Percentiles rank a stretch among this genome's conserved stretches.
Evolutionary conservation across 306 rosid species (phyloP).

Genomic region (Vigna reflexopilosa): DNA sequence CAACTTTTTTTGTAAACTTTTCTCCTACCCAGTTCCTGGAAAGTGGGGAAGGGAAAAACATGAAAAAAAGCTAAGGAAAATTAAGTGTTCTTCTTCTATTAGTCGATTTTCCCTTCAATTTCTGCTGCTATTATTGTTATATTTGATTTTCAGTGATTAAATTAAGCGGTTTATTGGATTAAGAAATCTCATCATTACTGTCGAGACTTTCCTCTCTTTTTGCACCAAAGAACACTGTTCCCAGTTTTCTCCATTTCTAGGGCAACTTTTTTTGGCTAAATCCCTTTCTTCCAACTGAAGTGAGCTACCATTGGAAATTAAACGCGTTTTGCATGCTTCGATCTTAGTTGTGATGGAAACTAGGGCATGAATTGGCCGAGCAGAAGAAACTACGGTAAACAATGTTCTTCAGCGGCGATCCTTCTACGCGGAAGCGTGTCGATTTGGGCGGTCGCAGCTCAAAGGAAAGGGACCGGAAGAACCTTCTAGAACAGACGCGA

Average conservation of each 20-base stretch:
- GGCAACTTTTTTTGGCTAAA: slow-evolving; percentile 17
- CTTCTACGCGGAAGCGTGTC: slow-evolving; percentile 87
- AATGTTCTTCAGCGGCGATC: slow-evolving; percentile 87
- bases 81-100: not conserved
- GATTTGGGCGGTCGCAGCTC: slow-evolving; percentile 92
- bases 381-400: slow-evolving; percentile 32
- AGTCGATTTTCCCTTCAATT: not conserved
- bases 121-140: not conserved
- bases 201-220: not conserved
- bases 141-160: not conserved
- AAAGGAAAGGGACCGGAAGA: slow-evolving; percentile 81
- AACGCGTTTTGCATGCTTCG: slow-evolving; percentile 9
- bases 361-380: slow-evolving; percentile 45
- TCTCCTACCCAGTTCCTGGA: not conserved
- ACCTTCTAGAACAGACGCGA: slow-evolving; percentile 84
- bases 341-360: slow-evolving; percentile 11
- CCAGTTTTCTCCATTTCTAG: slow-evolving; percentile 38
- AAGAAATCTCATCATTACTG: not conserved
- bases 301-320: slow-evolving; percentile 29
- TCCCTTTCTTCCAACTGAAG: slow-evolving; percentile 27
- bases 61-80: not conserved
- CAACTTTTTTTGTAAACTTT: too few species aligned
- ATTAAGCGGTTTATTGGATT: not conserved
- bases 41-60: slow-evolving; percentile 4
- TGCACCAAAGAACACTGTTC: not conserved